A percentile compares a stretch with the other conserved stretches of the same genome.
Evolutionary conservation across 2,329 filamentous ascomycete genomes (phyloP).

Genomic region (Botrytis squamosa): DNA sequence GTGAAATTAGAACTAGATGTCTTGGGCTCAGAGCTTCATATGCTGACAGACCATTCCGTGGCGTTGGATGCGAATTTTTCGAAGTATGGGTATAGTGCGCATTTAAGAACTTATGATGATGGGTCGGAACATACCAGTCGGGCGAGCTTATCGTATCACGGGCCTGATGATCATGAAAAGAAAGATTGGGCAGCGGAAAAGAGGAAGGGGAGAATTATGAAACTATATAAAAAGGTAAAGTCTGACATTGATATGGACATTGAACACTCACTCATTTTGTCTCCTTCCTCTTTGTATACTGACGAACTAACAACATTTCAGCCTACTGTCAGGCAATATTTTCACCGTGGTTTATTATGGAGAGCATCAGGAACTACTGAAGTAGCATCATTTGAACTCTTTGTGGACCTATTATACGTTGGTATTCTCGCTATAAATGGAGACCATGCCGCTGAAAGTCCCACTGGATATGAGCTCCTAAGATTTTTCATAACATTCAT

Average conservation of each 20-base stretch:
- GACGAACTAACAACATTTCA: conserved; percentile 5
- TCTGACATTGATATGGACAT: not conserved
- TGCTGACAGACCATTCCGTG: conserved; percentile 54
- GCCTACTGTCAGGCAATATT: conserved; percentile 63
- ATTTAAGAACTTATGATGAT: conserved; percentile 51
- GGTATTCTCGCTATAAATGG: conserved; percentile 61
- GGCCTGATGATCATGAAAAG: conserved; percentile 37
- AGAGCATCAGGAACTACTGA: conserved; percentile 57
- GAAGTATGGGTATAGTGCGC: conserved; percentile 61
- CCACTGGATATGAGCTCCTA: conserved; percentile 55
- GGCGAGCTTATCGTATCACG: conserved; percentile 29
- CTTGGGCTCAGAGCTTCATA: conserved; percentile 53
- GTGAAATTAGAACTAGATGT: conserved; percentile 53
- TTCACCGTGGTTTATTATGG: conserved; percentile 64
- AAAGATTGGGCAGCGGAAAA: conserved; percentile 41
- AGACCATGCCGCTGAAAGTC: conserved; percentile 57
- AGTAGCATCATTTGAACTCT: conserved; percentile 63
- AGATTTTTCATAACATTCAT: conserved; percentile 61
- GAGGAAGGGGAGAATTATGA: conserved; percentile 47
- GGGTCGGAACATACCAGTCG: conserved; percentile 30
- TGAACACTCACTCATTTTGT: no score
- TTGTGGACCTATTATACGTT: conserved; percentile 60
- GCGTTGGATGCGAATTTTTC: conserved; percentile 59
- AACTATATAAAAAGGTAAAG: conserved; percentile 51
- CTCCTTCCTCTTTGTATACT: not conserved